Evolutionary conservation across 2,329 filamentous ascomycete species (phyloP).

Genomic region (Fusarium piperis): DNA sequence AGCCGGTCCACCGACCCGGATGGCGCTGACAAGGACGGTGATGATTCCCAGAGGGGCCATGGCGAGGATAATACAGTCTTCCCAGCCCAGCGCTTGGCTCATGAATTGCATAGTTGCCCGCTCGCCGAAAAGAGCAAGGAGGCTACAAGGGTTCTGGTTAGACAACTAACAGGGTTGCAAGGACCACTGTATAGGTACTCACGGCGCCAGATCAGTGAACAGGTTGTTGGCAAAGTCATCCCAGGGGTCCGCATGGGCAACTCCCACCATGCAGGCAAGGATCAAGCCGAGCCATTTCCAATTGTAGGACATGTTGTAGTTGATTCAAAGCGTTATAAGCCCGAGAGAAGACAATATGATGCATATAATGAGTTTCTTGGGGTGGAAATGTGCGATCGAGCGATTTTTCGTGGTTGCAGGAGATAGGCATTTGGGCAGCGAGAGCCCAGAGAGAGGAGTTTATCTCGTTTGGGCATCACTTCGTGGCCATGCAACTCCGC

Average conservation of each 20-base stretch:
- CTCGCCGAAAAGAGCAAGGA: not conserved
- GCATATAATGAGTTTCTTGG: not conserved
- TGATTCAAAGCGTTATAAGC: too few species aligned
- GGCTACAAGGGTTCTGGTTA: fast-evolving
- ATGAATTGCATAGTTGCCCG: not conserved
- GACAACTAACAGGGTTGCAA: not conserved
- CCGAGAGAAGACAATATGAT: not conserved
- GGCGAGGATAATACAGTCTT: not conserved
- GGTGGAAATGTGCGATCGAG: not conserved
- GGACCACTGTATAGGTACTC: not conserved
- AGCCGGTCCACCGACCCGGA: not conserved
- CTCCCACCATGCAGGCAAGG: not conserved
- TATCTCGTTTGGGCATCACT: not conserved
- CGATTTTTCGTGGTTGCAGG: not conserved
- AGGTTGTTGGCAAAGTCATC: not conserved
- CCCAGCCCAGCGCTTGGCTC: not conserved
- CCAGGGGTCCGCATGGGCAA: not conserved
- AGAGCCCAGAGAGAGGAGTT: not conserved
- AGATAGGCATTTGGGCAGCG: not conserved
- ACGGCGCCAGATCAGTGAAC: not conserved
- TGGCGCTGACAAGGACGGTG: not conserved
- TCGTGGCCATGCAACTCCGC: not conserved
- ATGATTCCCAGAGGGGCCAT: not conserved
- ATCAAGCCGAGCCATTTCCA: not conserved
- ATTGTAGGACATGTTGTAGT: not conserved